Base-by-base conservation (phyloP, 805 yeast species). In the Candida andamanensis region DNA sequence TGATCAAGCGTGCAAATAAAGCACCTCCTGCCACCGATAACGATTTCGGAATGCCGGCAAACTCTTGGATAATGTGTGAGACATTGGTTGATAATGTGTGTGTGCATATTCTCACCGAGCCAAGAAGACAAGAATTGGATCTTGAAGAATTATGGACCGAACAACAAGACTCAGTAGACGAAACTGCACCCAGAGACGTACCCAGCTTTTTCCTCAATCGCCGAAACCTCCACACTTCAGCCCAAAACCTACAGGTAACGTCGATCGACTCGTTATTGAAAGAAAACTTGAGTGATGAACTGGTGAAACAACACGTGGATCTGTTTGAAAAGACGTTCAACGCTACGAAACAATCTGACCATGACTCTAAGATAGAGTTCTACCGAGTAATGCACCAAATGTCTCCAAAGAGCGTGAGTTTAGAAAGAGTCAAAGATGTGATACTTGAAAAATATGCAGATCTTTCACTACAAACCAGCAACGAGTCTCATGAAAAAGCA, bases 31-130 rank as follows among this genome's bases (percentile, higher is more conserved):
- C 78, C 0, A 65, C 69, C 1, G 74, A 74, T 42, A 71, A 71
- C 36, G 76, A 72, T 34, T 78, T 72, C 45, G 82, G 84, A 11
- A 58, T 61, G 9, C 44, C 64, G 5, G 66, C 78, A 4, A 86
- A 85, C 45, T 73, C 84, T 16, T 89, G 97, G 97, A 76, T 85
- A 15, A 76, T 85, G 72, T 63, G 87, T 29, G 86, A 85, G 45
- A 41, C 45, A 1, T 18, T 12, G 6, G 56, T 73, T 2, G 81
- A 79, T 39, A 75, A 76, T 23, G 71, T 86, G 3, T 72, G 67
- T 33, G 69, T 89, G 19, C 95, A 89, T 55, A 56, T 89, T 12
- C 57, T 89, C 47, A 85, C 95, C 0, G 65, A 68, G 4, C 78
- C 76, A 24, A 74, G 90, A 53, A 67, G 97, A 37, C 51, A 55